These are phyloP conservation scores for Fomitopsis serialis DNA, from an alignment of 768 basidiomycete genomes.

Conservation along the genomic window DNA sequence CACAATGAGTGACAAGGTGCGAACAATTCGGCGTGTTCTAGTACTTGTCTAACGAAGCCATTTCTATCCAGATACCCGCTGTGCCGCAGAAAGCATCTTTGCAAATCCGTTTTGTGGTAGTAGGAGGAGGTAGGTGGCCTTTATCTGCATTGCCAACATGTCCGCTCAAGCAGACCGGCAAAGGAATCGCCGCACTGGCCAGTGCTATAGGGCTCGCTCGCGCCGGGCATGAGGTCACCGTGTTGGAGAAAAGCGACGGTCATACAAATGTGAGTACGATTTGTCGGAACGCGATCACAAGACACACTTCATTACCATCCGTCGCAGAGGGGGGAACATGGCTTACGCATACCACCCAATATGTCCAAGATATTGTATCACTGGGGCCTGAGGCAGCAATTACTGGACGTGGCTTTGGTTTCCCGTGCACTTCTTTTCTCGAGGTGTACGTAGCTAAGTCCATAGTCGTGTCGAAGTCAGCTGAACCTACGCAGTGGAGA, in stretches of 20 bases:
- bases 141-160: not conserved
- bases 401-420: conserved; percentile 17
- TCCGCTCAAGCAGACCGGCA: not conserved
- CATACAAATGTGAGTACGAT: conserved; percentile 7
- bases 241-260: conserved; percentile 22
- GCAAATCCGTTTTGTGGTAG: conserved; percentile 23
- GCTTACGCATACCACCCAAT: conserved; percentile 31
- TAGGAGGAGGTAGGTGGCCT: conserved; percentile 21
- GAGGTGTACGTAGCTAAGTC: conserved; percentile 15
- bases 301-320: not conserved
- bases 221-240: conserved; percentile 27
- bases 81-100: conserved; percentile 6
- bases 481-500: conserved; percentile 15
- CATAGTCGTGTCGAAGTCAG: too few species aligned
- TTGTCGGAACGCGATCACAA: not conserved
- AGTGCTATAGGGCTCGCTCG: conserved; percentile 25
- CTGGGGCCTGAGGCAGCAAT: conserved; percentile 28
- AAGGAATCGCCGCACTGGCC: conserved; percentile 29
- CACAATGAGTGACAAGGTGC: too few species aligned
- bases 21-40: not conserved
- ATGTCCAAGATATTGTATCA: conserved; percentile 30
- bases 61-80: not conserved
- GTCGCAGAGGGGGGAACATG: conserved; percentile 14
- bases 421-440: conserved; percentile 19
- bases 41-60: not conserved